A percentile compares a stretch with the other conserved stretches of the same genome.
phyloP scores from a whole-genome alignment of 352 stramenopile species.

The Phytophthora lateralis region DNA sequence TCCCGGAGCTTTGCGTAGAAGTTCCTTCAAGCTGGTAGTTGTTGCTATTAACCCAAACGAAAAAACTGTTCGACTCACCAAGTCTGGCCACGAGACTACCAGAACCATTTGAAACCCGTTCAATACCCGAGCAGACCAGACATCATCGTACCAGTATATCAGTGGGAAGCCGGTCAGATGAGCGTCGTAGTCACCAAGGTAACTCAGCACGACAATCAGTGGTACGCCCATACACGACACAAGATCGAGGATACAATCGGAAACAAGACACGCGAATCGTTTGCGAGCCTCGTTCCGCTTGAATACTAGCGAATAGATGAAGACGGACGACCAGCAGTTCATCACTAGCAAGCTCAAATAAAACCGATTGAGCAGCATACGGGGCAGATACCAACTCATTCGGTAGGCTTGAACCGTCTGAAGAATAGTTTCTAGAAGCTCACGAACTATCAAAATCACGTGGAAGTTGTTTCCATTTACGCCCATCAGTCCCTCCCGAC shows the following conservation, averaged over 20 bases:
- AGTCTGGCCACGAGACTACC: constrained; percentile 33
- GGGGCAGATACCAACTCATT: constrained; percentile 21
- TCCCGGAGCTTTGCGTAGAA: constrained; percentile 10
- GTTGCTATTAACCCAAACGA: constrained; percentile 29
- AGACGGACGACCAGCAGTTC: constrained; percentile 31
- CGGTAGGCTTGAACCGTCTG: constrained; percentile 17
- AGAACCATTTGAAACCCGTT: constrained; percentile 41
- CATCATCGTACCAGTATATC: constrained; percentile 30
- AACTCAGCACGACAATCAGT: constrained; percentile 24
- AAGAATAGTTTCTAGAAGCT: constrained; percentile 14
- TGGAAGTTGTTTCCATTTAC: neutral
- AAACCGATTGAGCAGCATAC: constrained; percentile 27
- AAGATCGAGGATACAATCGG: constrained; percentile 28
- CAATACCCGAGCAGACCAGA: constrained; percentile 27
- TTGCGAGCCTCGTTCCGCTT: constrained; percentile 20
- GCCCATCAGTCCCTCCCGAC: neutral
- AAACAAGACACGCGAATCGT: constrained; percentile 19
- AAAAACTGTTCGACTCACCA: constrained; percentile 27
- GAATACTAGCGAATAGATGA: constrained; percentile 28
- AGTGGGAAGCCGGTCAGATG: constrained; percentile 21
- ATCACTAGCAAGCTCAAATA: constrained; percentile 30
- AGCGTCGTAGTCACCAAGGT: constrained; percentile 22
- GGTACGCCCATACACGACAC: constrained; percentile 26
- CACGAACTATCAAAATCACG: constrained; percentile 5
- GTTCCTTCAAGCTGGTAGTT: constrained; percentile 27